These are phyloP conservation scores for Immersiella caudata DNA, from an alignment of 495 filamentous ascomycete genomes.

Conservation along the genomic window DNA sequence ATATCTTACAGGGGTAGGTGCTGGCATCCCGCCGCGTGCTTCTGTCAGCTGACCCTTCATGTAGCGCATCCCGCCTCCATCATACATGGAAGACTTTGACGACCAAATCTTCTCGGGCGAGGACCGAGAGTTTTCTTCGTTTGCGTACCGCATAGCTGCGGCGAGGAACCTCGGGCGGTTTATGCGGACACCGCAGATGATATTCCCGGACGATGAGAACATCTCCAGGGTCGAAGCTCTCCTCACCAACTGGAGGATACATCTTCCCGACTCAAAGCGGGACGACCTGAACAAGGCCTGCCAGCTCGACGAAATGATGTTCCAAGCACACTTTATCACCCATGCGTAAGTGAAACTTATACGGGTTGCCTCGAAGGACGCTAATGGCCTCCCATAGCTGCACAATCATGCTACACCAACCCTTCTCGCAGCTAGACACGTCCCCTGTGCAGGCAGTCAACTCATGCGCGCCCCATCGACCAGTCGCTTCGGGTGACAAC, in stretches of 20 bases:
- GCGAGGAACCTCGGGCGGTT: constrained; percentile 75
- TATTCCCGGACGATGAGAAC: constrained; percentile 48
- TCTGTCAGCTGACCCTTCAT: not conserved
- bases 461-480: constrained; percentile 59
- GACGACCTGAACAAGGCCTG: constrained; percentile 69
- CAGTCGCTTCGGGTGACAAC: constrained; percentile 57
- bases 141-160: constrained; percentile 75
- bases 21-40: not conserved
- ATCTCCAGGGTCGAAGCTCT: constrained; percentile 67
- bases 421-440: constrained; percentile 63
- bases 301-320: constrained; percentile 84
- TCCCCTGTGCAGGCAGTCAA: constrained; percentile 57
- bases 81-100: constrained; percentile 71
- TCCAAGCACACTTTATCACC: constrained; percentile 85
- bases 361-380: not conserved
- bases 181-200: constrained; percentile 56
- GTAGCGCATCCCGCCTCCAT: constrained; percentile 64
- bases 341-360: constrained; percentile 54
- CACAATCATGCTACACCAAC: constrained; percentile 76
- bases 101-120: constrained; percentile 65
- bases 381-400: constrained; percentile 33
- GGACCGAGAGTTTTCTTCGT: constrained; percentile 72
- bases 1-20: constrained; percentile 64
- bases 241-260: constrained; percentile 80
- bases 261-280: constrained; percentile 75